Percentiles rank a stretch among this genome's conserved stretches.
Evolutionary conservation across 257 asterid genomes (phyloP).

Genomic region (Scutellaria galericulata): DNA sequence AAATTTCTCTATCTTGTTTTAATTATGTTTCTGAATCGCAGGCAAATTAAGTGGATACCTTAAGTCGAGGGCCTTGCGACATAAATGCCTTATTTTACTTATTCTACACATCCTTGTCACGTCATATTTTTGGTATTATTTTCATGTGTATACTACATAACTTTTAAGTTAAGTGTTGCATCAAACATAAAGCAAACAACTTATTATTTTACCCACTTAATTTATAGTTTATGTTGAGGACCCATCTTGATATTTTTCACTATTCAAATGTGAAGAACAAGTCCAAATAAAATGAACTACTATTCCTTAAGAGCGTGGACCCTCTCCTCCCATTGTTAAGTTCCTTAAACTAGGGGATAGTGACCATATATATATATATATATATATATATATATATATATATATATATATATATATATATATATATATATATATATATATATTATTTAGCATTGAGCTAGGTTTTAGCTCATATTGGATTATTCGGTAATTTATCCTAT

Average conservation of each 20-base stretch:
- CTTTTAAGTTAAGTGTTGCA: neutral
- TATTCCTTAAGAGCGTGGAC: neutral
- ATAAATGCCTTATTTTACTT: neutral
- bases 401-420: neutral
- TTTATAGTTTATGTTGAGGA: neutral
- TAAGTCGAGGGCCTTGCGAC: neutral
- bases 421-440: too few species aligned
- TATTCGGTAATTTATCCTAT: too few species aligned
- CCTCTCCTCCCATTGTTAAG: neutral
- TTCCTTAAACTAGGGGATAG: slow-evolving; percentile 6
- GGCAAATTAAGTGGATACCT: slow-evolving; percentile 1
- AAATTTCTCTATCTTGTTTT: neutral
- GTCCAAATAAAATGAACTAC: neutral
- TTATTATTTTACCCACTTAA: neutral
- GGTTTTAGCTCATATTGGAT: too few species aligned
- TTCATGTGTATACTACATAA: neutral
- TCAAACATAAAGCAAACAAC: neutral
- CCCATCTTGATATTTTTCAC: neutral
- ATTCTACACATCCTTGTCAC: neutral
- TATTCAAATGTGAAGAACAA: neutral
- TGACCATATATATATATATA: neutral
- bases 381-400: too few species aligned
- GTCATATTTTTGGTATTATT: neutral
- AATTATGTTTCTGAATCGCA: neutral
- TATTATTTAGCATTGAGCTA: too few species aligned